Conservation (phyloP, 176 grass and related monocot species). For the Oryza coarctata region DNA sequence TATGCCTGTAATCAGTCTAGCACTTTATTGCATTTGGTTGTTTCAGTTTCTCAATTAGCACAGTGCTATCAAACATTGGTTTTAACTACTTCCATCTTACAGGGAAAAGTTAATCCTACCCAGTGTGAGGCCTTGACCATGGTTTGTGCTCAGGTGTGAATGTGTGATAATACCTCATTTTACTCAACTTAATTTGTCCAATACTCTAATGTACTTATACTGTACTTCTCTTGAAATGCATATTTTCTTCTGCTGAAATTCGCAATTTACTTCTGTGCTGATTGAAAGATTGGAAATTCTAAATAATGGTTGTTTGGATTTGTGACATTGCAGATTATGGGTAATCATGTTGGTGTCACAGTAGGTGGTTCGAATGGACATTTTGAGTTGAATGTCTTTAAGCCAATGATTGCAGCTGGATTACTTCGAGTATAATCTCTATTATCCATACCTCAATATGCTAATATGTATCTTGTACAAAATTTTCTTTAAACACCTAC, state of each 20-base stretch:
- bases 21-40: conserved; percentile 11
- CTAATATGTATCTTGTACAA: neutral
- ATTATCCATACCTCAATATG: conserved; percentile 9
- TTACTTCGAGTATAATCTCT: conserved; percentile 74
- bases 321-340: conserved; percentile 72
- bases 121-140: conserved; percentile 97
- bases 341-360: conserved; percentile 89
- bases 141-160: conserved; percentile 92
- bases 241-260: neutral
- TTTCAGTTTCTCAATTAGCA: conserved; percentile 7
- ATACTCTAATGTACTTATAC: conserved; percentile 2
- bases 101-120: conserved; percentile 99
- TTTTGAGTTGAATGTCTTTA: conserved; percentile 98
- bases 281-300: neutral
- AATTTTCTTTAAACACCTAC: conserved; percentile 12
- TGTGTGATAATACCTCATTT: neutral
- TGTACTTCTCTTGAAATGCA: neutral
- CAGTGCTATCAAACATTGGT: neutral
- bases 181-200: neutral
- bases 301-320: conserved; percentile 2
- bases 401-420: conserved; percentile 86
- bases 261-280: neutral
- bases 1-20: conserved; percentile 76
- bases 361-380: conserved; percentile 86
- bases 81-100: conserved; percentile 39